Percentiles rank a stretch among this genome's conserved stretches.
phyloP scores from a whole-genome alignment of 176 grass and related monocot genomes.

The Chloris gayana region DNA sequence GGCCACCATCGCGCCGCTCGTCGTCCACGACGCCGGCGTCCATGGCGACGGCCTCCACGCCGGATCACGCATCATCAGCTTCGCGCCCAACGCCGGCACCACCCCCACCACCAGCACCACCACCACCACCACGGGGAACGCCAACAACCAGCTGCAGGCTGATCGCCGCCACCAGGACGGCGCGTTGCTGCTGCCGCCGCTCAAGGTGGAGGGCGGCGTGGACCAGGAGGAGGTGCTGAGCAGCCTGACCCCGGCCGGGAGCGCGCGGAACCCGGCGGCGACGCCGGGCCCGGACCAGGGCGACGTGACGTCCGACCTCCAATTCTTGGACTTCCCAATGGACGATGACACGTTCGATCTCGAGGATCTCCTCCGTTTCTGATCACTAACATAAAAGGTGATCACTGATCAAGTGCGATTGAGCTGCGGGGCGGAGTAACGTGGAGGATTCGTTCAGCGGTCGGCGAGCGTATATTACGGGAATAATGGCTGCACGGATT shows the following conservation, averaged over 20 bases:
- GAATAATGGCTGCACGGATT: conserved; percentile 11
- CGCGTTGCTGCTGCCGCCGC: neutral
- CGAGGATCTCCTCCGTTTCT: neutral
- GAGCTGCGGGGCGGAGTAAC: neutral
- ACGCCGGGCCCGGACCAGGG: conserved; percentile 46
- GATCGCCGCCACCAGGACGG: neutral
- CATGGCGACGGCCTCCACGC: conserved; percentile 1
- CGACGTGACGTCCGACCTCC: conserved; percentile 62
- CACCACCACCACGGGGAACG: conserved; percentile 19
- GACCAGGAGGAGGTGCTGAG: conserved; percentile 72
- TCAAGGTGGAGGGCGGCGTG: conserved; percentile 35
- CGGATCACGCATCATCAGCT: conserved; percentile 53
- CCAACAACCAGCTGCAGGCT: neutral
- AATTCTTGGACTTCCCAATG: neutral
- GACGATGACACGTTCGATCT: conserved; percentile 4
- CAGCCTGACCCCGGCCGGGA: conserved; percentile 54
- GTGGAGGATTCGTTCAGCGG: neutral
- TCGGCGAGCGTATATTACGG: neutral
- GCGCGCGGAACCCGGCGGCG: conserved; percentile 21
- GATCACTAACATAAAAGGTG: neutral
- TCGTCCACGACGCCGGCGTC: neutral
- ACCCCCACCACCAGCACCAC: conserved; percentile 21
- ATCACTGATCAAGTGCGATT: neutral
- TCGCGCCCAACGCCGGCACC: conserved; percentile 19
- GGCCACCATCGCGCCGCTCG: conserved; percentile 24